Evolutionary conservation across 73 alveolate genomes (phyloP).

Genomic region (Tetrahymena borealis): DNA sequence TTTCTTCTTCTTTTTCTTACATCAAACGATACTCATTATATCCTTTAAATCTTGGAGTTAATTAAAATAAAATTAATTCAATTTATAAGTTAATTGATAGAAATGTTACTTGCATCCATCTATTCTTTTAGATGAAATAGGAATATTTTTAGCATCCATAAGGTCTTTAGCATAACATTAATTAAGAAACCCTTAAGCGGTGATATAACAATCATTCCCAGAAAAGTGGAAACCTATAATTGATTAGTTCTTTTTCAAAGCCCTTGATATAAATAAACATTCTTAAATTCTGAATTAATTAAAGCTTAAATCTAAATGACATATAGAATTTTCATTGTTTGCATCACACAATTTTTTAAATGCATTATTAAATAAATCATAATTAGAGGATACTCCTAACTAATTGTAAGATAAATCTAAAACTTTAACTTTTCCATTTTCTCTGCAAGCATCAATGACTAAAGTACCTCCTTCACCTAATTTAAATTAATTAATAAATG

Average conservation of each 20-base stretch:
- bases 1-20: background rate
- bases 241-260: constrained; percentile 60
- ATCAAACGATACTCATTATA: background rate
- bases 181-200: constrained; percentile 63
- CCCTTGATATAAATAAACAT: constrained; percentile 59
- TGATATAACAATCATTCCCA: constrained; percentile 79
- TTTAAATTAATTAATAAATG: background rate
- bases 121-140: background rate
- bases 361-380: background rate
- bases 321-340: constrained; percentile 18
- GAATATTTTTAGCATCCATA: constrained; percentile 17
- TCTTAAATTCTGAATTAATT: constrained; percentile 58
- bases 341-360: background rate
- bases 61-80: background rate
- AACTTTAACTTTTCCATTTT: constrained; percentile 1
- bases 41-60: background rate
- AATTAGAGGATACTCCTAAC: background rate
- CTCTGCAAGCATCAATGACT: background rate
- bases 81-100: background rate
- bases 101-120: constrained; percentile 3
- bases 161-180: background rate
- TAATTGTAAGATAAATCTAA: constrained; percentile 19
- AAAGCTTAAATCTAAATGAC: constrained; percentile 78
- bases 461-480: constrained; percentile 10
- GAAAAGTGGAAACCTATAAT: constrained; percentile 79